Evolutionary conservation across 306 rosid species (phyloP).

Genomic region (Gastrolobium bilobum): DNA sequence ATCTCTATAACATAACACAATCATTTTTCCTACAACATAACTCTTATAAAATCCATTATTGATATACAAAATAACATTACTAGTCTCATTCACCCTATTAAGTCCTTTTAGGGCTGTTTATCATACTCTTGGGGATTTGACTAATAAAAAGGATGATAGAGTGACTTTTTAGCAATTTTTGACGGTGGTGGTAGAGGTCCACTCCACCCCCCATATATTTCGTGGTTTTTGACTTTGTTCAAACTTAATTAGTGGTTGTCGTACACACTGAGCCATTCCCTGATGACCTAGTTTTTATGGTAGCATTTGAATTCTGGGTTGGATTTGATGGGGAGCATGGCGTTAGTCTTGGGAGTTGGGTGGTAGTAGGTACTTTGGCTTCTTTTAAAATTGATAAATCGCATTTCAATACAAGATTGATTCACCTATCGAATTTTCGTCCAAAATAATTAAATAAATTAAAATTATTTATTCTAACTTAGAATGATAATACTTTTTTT

Average conservation of each 20-base stretch:
- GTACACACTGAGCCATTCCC: background rate
- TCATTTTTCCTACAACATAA: too few species aligned
- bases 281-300: background rate
- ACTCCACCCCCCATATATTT: background rate
- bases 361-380: background rate
- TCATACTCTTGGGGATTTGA: background rate
- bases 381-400: too few species aligned
- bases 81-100: background rate
- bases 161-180: background rate
- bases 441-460: too few species aligned
- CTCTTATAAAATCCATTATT: too few species aligned
- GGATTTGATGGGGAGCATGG: background rate
- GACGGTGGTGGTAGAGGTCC: background rate
- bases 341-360: background rate
- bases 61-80: background rate
- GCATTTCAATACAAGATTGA: too few species aligned
- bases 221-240: slow-evolving; percentile 25
- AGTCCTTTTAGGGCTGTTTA: background rate
- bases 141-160: background rate
- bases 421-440: too few species aligned
- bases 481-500: too few species aligned
- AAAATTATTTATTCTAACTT: too few species aligned
- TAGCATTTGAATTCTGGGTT: slow-evolving; percentile 18
- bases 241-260: background rate
- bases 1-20: too few species aligned